These are phyloP conservation scores for Suhomyces terraborum DNA, from an alignment of 1,139 yeast genomes.

Conservation along the genomic window DNA sequence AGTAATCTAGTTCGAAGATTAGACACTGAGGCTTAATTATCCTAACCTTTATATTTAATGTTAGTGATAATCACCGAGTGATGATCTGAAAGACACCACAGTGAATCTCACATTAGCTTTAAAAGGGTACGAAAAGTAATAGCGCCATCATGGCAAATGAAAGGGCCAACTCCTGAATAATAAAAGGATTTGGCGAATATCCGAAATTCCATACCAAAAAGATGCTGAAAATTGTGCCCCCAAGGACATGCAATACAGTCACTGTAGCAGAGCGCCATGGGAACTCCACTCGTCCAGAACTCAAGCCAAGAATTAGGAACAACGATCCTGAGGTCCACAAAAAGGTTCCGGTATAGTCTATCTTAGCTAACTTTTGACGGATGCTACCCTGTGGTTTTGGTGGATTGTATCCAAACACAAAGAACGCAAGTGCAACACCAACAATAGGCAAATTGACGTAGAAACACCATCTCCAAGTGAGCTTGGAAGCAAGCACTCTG, in stretches of 20 bases:
- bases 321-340: constrained; percentile 45
- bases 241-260: constrained; percentile 54
- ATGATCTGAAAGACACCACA: too few species aligned
- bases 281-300: constrained; percentile 52
- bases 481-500: constrained; percentile 62
- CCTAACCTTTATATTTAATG: too few species aligned
- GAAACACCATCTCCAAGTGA: constrained; percentile 80
- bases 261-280: constrained; percentile 60
- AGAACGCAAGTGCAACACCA: constrained; percentile 51
- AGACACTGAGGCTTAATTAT: too few species aligned
- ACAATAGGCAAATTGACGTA: constrained; percentile 72
- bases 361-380: constrained; percentile 38
- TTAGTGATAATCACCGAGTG: too few species aligned
- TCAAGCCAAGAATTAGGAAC: constrained; percentile 49
- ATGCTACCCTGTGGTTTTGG: constrained; percentile 48
- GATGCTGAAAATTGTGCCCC: constrained; percentile 44
- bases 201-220: constrained; percentile 54
- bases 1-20: too few species aligned
- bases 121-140: too few species aligned
- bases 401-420: constrained; percentile 56
- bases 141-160: too few species aligned
- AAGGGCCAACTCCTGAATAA: constrained; percentile 46
- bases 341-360: constrained; percentile 53
- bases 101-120: too few species aligned
- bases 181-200: constrained; percentile 47